Conservation (phyloP, 345 rosid genomes). For the Brassica cretica region DNA sequence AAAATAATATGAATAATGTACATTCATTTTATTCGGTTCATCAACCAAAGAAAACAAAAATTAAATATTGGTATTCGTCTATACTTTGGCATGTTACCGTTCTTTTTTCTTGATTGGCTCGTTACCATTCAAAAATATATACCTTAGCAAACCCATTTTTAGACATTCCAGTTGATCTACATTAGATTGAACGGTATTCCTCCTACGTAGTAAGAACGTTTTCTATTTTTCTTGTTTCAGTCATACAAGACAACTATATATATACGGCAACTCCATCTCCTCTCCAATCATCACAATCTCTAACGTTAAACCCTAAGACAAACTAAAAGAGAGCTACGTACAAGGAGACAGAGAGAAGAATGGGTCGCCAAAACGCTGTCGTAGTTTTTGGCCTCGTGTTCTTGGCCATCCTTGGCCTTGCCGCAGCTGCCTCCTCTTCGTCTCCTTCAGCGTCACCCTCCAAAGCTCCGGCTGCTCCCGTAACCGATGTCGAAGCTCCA, state of each 20-base stretch:
- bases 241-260: slow-evolving; percentile 24
- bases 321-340: not conserved
- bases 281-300: slow-evolving; percentile 29
- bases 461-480: slow-evolving; percentile 31
- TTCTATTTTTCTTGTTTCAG: slow-evolving; percentile 5
- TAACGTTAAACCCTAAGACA: slow-evolving; percentile 1
- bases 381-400: slow-evolving; percentile 29
- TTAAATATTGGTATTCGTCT: too few species aligned
- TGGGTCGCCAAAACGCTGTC: slow-evolving; percentile 35
- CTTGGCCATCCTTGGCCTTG: slow-evolving; percentile 36
- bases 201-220: slow-evolving; percentile 16
- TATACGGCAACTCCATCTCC: not conserved
- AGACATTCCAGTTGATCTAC: slow-evolving; percentile 10
- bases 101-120: not conserved
- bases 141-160: slow-evolving; percentile 12
- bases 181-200: slow-evolving; percentile 33
- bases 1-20: too few species aligned
- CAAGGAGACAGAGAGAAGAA: slow-evolving; percentile 23
- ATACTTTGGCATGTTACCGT: not conserved
- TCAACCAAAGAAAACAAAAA: too few species aligned
- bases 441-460: slow-evolving; percentile 35
- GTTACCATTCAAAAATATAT: slow-evolving; percentile 6
- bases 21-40: too few species aligned
- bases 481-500: slow-evolving; percentile 9
- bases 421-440: slow-evolving; percentile 34